Conservation (phyloP, 1,139 yeast species). For the Suhomyces bokatorum region DNA sequence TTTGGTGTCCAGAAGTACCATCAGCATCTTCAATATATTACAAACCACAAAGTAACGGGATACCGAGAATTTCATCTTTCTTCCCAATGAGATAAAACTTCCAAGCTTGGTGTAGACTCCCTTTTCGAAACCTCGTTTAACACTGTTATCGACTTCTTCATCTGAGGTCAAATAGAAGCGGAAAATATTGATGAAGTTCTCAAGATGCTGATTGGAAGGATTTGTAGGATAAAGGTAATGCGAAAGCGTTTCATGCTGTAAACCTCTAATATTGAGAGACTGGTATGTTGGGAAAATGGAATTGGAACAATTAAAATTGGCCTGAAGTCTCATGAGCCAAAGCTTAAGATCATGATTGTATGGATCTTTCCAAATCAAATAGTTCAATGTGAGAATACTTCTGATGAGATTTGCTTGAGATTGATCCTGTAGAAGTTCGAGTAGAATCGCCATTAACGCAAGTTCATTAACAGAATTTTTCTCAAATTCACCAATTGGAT, state of each 20-base stretch:
- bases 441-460: conserved; percentile 48
- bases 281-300: conserved; percentile 54
- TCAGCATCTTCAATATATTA: conserved; percentile 36
- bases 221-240: conserved; percentile 49
- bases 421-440: conserved; percentile 8
- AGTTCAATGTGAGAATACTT: conserved; percentile 47
- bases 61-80: conserved; percentile 40
- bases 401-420: conserved; percentile 22
- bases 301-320: conserved; percentile 55
- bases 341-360: conserved; percentile 67
- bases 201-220: conserved; percentile 30
- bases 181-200: conserved; percentile 31
- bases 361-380: conserved; percentile 49
- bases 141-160: conserved; percentile 47
- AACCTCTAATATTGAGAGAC: conserved; percentile 63
- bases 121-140: conserved; percentile 52
- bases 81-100: conserved; percentile 57
- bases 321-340: conserved; percentile 71
- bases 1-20: conserved; percentile 38
- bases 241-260: conserved; percentile 77
- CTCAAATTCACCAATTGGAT: conserved; percentile 48
- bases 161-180: conserved; percentile 54
- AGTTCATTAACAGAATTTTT: conserved; percentile 68
- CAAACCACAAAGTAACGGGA: conserved; percentile 36
- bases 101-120: conserved; percentile 61